phyloP scores from a whole-genome alignment of 75 land plant genomes.

The Selaginella moellendorffii region DNA sequence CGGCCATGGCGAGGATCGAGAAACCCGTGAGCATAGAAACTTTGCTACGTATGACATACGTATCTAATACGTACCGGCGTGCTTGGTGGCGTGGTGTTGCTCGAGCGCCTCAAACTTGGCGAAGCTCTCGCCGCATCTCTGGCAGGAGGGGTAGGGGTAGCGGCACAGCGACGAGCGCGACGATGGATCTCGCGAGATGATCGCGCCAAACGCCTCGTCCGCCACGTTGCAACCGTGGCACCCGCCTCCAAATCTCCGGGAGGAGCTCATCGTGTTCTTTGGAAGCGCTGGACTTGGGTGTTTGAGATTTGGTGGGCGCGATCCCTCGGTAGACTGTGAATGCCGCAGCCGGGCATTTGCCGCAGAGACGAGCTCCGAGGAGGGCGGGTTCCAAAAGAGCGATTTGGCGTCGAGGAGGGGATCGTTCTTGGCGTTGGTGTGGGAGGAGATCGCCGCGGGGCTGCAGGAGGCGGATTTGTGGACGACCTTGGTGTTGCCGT shows the following conservation, averaged over 20 bases:
- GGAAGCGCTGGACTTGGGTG: no score
- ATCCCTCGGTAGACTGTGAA: not conserved
- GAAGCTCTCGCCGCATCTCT: constrained; percentile 68
- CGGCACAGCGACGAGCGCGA: constrained; percentile 19
- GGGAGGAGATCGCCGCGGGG: no score
- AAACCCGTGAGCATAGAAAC: not conserved
- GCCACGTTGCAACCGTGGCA: constrained; percentile 11
- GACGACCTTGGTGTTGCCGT: constrained; percentile 37
- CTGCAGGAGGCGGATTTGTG: constrained; percentile 6
- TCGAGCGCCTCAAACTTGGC: constrained; percentile 52
- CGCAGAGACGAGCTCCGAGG: not conserved
- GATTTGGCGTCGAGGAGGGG: not conserved
- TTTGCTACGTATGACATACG: not conserved
- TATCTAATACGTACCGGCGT: constrained; percentile 57
- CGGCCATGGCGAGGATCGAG: not conserved
- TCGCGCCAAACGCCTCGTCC: constrained; percentile 16
- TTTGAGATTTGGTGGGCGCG: no score
- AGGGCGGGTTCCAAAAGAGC: not conserved
- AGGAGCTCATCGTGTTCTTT: no score
- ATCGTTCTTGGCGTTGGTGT: no score
- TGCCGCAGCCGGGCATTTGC: not conserved
- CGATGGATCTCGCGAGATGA: constrained; percentile 14
- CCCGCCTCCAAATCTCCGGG: constrained; percentile 14
- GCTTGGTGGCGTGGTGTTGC: constrained; percentile 62
- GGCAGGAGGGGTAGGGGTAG: constrained; percentile 29